Evolutionary conservation across 148 eudicot genomes (phyloP), one percentile per base, ranked within the genome.

Genomic region (Chenopodium suecicum): DNA sequence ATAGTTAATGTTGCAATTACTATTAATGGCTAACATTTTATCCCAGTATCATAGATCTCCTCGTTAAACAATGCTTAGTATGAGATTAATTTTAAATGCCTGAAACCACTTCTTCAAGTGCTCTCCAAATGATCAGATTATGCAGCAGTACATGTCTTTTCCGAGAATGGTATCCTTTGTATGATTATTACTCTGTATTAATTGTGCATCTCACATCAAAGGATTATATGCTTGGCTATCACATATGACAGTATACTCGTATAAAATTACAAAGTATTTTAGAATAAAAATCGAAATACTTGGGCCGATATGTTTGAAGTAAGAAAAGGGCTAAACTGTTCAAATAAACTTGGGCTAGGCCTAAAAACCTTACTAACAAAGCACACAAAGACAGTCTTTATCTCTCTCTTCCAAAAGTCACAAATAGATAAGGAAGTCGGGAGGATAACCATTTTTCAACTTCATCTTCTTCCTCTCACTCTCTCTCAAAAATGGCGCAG

Each of bases 401-500:
- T 14, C 60, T 66, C 34, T 66, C 70, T 66, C 70, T 13, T 37
- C 5, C 50, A 72, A 44, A 46, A 46, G 16, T 22, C 10, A 25
- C 3, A 27, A 63, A 27, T 16, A 46, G 71, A 74, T 73, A 73
- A 81, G 73, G 71, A 14, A 7, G 34, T 17, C 5, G 2, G 12
- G 23, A 7, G 37, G 73, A 54, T 41, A 34, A 67, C 62, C 6
- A 56, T 56, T 19, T 56, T 50, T 1, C 14, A 56, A 7, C 62
- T 46, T 60, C 48, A 4, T 19, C 68, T 31, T 65, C 69, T 46
- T 11, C 70, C 14, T 56, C 22, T 56, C 62, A 50, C 54, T 56
- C 62, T 12, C 62, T 56, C 4, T 56, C 74, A 2, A 47, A 29
- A 83, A 92, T 92, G 95, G 91, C 93, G 82, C 89, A 85, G 25